Evolutionary conservation across 176 grass and related monocot species (phyloP).

Genomic region (Bolboschoenus planiculmis): DNA sequence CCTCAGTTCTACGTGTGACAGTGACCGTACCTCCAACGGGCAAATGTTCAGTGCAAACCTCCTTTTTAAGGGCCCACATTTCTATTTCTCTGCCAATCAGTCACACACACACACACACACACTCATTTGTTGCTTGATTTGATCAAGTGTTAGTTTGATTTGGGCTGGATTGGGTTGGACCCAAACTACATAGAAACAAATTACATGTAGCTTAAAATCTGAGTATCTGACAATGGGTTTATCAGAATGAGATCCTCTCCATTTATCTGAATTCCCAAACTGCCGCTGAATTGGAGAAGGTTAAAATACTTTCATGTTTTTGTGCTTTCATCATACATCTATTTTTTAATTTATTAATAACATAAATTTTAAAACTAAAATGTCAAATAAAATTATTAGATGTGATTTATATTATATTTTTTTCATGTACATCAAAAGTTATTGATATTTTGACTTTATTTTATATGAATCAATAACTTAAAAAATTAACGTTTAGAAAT

Average conservation of each 20-base stretch:
- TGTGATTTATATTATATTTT: no score
- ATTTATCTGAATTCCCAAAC: neutral
- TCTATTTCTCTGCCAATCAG: neutral
- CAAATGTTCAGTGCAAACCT: constrained; percentile 20
- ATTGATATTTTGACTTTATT: no score
- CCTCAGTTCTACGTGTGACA: constrained; percentile 8
- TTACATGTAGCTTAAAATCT: neutral
- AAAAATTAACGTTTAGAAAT: no score
- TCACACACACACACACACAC: neutral
- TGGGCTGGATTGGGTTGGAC: neutral
- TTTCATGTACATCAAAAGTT: no score
- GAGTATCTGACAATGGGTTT: neutral
- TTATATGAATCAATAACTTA: no score
- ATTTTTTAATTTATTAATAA: no score
- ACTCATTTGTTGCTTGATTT: neutral
- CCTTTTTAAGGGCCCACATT: neutral
- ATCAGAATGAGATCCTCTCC: neutral
- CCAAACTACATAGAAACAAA: neutral
- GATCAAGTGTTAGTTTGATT: neutral
- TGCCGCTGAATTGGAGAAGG: neutral
- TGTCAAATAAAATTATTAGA: no score
- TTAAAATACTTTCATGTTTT: no score
- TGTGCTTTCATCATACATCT: no score
- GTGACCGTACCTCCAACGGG: constrained; percentile 22
- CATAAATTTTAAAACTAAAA: no score